These are phyloP conservation scores for Thraustochytrium striatum DNA, from an alignment of 352 stramenopile genomes.

Conservation along the genomic window DNA sequence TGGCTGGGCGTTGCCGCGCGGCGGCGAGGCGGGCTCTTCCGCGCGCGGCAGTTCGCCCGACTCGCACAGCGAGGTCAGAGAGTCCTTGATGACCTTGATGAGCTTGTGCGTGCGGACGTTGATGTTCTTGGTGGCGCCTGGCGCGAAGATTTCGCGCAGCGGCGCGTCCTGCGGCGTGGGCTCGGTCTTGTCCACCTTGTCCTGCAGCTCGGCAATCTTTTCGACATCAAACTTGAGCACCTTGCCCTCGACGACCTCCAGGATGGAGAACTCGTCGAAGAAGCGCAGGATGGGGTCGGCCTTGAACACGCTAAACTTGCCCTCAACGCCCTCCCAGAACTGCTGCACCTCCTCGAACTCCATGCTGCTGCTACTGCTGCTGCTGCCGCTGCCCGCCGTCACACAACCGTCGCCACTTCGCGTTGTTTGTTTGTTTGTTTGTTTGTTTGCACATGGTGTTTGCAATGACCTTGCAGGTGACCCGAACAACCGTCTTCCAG, in stretches of 20 bases:
- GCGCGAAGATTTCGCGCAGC: slow-evolving; percentile 26
- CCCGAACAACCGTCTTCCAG: not conserved
- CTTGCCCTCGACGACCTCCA: slow-evolving; percentile 44
- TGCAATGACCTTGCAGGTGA: not conserved
- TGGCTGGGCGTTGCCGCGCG: not conserved
- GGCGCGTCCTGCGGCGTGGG: not conserved
- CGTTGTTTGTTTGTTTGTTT: not conserved
- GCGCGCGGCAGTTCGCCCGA: slow-evolving; percentile 11
- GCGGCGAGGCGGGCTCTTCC: no score
- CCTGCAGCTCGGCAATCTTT: slow-evolving; percentile 34
- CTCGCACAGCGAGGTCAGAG: slow-evolving; percentile 7
- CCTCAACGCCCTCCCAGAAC: slow-evolving; percentile 20
- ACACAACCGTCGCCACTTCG: no score
- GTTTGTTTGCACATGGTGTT: not conserved
- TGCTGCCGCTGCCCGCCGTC: no score
- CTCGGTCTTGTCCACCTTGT: slow-evolving; percentile 26
- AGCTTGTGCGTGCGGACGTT: slow-evolving; percentile 28
- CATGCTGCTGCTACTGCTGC: no score
- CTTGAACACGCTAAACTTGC: not conserved
- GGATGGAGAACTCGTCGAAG: slow-evolving; percentile 28
- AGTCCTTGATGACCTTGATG: slow-evolving; percentile 25
- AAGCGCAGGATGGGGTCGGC: not conserved
- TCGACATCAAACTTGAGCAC: slow-evolving; percentile 45
- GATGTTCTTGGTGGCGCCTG: not conserved
- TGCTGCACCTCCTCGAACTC: slow-evolving; percentile 43